phyloP scores from a whole-genome alignment of 371 early-diverging fungal species.

The Mortierella sp. region DNA sequence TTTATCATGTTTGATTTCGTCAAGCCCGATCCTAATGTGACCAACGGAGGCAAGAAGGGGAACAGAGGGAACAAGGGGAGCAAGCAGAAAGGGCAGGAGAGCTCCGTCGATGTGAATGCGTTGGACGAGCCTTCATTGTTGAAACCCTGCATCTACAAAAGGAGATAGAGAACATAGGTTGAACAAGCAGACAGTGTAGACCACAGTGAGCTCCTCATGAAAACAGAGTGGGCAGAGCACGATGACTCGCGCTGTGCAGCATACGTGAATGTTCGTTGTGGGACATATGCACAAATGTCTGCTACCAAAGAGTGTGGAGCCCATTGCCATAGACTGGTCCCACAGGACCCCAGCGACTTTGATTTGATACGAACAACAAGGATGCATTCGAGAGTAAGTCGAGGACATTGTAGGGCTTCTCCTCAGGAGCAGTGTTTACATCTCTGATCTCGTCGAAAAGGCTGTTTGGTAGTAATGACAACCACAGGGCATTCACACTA shows the following conservation, averaged over 20 bases:
- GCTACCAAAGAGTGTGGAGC: slow-evolving; percentile 8
- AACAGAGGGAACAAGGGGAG: slow-evolving; percentile 55
- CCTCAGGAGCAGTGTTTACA: too few species aligned
- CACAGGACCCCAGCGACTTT: neutral
- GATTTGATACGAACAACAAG: neutral
- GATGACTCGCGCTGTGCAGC: too few species aligned
- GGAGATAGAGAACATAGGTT: slow-evolving; percentile 63
- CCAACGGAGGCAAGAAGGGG: slow-evolving; percentile 57
- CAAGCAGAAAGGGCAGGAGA: slow-evolving; percentile 60
- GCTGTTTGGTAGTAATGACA: neutral
- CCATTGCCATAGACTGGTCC: slow-evolving; percentile 4
- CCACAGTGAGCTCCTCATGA: too few species aligned
- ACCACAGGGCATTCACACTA: neutral
- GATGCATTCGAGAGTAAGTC: neutral
- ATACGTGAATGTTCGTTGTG: too few species aligned
- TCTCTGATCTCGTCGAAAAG: neutral
- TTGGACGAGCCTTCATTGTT: slow-evolving; percentile 64
- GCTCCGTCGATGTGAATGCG: slow-evolving; percentile 23
- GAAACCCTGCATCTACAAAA: slow-evolving; percentile 93
- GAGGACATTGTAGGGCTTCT: too few species aligned
- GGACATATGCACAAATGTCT: neutral
- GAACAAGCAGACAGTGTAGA: too few species aligned
- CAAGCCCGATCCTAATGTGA: slow-evolving; percentile 58
- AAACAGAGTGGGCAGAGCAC: too few species aligned
- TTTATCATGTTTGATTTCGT: slow-evolving; percentile 89